Conservation (phyloP, 352 stramenopile genomes). For the Phytophthora pistaciae region DNA sequence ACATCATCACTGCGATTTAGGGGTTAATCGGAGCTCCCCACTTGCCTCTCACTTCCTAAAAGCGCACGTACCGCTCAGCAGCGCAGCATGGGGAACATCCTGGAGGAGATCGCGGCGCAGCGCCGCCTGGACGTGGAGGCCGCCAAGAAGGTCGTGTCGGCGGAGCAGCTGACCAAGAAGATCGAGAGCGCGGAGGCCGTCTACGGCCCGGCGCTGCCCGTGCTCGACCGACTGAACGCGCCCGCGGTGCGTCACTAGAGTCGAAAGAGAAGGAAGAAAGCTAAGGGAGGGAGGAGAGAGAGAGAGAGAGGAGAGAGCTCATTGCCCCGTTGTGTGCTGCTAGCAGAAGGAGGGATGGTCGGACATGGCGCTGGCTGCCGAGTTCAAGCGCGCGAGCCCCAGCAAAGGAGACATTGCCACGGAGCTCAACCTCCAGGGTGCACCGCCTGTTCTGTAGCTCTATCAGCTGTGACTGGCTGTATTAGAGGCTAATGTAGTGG, state of each 20-base stretch:
- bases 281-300: conserved; percentile 53
- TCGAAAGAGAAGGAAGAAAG: background rate
- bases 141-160: conserved; percentile 55
- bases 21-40: conserved; percentile 6
- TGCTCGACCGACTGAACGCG: conserved; percentile 89
- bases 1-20: background rate
- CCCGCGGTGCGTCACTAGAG: conserved; percentile 47
- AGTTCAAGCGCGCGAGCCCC: conserved; percentile 98
- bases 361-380: conserved; percentile 94
- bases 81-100: conserved; percentile 63
- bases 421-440: conserved; percentile 71
- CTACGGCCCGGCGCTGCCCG: conserved; percentile 88
- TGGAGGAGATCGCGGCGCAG: conserved; percentile 83
- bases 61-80: background rate
- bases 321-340: too few species aligned
- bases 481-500: conserved; percentile 18
- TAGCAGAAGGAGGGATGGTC: conserved; percentile 63
- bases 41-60: conserved; percentile 9
- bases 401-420: conserved; percentile 97
- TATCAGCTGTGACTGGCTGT: background rate
- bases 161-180: conserved; percentile 66
- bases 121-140: conserved; percentile 70
- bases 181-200: conserved; percentile 83
- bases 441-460: background rate
- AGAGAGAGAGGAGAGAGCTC: too few species aligned